Evolutionary conservation across 805 yeast genomes (phyloP).

Genomic region (Zygoascus tannicola): DNA sequence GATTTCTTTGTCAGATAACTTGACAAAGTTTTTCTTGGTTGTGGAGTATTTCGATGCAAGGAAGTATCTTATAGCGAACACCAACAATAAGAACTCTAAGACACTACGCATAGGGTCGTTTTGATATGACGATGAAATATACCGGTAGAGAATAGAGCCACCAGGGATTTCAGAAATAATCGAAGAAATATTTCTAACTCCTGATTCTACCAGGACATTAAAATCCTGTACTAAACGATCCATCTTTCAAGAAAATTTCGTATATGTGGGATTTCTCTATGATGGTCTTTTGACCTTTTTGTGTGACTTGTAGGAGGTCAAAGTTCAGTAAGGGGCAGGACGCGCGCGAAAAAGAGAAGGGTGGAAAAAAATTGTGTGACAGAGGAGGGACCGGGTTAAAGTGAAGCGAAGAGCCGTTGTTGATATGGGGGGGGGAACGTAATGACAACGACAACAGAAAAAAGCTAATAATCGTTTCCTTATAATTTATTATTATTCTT

Average conservation of each 20-base stretch:
- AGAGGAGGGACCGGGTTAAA: no score
- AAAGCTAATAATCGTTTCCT: no score
- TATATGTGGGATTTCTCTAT: no score
- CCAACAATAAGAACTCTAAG: slow-evolving; percentile 63
- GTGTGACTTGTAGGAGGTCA: no score
- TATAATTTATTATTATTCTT: no score
- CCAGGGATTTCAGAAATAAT: slow-evolving; percentile 28
- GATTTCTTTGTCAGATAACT: slow-evolving; percentile 44
- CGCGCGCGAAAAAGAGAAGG: background rate
- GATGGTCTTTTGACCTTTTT: no score
- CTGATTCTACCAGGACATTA: slow-evolving; percentile 13
- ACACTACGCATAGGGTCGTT: slow-evolving; percentile 88
- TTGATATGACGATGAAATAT: slow-evolving; percentile 78
- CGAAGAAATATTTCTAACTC: slow-evolving; percentile 8
- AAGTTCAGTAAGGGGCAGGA: no score
- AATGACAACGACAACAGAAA: no score
- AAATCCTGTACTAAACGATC: slow-evolving; percentile 18
- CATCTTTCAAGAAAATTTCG: slow-evolving; percentile 9
- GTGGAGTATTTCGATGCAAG: slow-evolving; percentile 65
- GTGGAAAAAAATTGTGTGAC: background rate
- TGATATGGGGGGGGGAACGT: no score
- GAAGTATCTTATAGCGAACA: slow-evolving; percentile 83
- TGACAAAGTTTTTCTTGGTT: slow-evolving; percentile 60
- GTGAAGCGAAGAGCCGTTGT: no score
- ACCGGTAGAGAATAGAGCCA: slow-evolving; percentile 37